Evolutionary conservation across 495 filamentous ascomycete species (phyloP), one percentile per base, ranked within the genome.

Genomic region (Hyaloscypha bicolor): DNA sequence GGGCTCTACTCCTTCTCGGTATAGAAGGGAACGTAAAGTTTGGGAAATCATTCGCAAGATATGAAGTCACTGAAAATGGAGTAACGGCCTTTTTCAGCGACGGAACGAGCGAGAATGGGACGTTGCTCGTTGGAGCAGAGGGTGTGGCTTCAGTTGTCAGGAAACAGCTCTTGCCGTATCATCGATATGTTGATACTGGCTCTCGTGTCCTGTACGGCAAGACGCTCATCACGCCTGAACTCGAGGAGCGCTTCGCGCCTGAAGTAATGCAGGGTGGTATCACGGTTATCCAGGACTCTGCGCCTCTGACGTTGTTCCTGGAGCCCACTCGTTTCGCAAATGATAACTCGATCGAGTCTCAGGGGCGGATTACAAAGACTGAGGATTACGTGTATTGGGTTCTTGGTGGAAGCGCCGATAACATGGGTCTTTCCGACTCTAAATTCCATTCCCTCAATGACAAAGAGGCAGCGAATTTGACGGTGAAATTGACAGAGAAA

Each of bases 131-230:
- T 21, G 81, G 81, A 3, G 76, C 78, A 9, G 81, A 83, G 32
- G 80, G 81, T 3, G 70, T 76, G 0, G 72, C 72, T 21, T 82
- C 80, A 11, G 59, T 51, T 16, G 77, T 78, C 2, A 72, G 81
- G 11, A 37, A 74, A 9, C 57, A 69, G 3, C 61, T 81, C 6
- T 68, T 83, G 11, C 82, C 83, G 11, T 56, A 77, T 16, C 79
- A 76, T 60, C 67, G 68, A 31, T 65, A 76, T 25, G 59, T 84
- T 14, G 81, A 84, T 62, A 75, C 80, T 3, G 81, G 76, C 16
- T 76, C 77, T 56, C 76, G 81, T 39, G 73, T 79, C 37, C 68
- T 84, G 32, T 85, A 76, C 66, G 78, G 80, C 21, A 79, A 79
- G 61, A 79, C 80, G 12, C 65, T 69, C 9, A 55, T 81, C n/a